phyloP scores from a whole-genome alignment of 306 rosid species.

The Rosa rugosa region DNA sequence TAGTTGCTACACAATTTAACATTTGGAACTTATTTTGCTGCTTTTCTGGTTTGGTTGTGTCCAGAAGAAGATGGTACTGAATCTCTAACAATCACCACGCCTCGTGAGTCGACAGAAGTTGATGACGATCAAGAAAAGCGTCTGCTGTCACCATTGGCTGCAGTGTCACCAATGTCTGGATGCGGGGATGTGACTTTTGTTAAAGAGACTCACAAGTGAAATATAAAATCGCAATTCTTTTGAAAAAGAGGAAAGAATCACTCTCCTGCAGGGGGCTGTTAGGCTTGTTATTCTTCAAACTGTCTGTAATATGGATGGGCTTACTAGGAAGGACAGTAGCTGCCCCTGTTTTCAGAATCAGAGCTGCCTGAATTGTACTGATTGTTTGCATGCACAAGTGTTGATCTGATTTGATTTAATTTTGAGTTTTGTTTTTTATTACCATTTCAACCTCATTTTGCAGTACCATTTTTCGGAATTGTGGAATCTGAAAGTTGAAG shows the following conservation, averaged over 20 bases:
- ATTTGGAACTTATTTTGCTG: constrained; percentile 16
- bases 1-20: constrained; percentile 18
- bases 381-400: neutral
- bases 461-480: neutral
- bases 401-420: neutral
- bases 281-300: neutral
- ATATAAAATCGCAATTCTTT: neutral
- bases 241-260: neutral
- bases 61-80: constrained; percentile 69
- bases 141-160: constrained; percentile 50
- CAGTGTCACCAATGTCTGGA: constrained; percentile 32
- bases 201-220: constrained; percentile 50
- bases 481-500: constrained; percentile 7
- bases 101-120: constrained; percentile 43
- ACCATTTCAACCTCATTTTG: neutral
- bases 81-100: constrained; percentile 49
- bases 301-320: neutral
- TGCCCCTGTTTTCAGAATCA: constrained; percentile 5
- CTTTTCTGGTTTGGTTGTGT: constrained; percentile 26
- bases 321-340: neutral
- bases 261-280: neutral
- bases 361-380: constrained; percentile 11
- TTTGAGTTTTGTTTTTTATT: neutral
- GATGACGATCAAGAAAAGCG: constrained; percentile 64
- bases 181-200: constrained; percentile 53